phyloP scores from a whole-genome alignment of 83 land plant genomes.

The Thuja plicata region DNA sequence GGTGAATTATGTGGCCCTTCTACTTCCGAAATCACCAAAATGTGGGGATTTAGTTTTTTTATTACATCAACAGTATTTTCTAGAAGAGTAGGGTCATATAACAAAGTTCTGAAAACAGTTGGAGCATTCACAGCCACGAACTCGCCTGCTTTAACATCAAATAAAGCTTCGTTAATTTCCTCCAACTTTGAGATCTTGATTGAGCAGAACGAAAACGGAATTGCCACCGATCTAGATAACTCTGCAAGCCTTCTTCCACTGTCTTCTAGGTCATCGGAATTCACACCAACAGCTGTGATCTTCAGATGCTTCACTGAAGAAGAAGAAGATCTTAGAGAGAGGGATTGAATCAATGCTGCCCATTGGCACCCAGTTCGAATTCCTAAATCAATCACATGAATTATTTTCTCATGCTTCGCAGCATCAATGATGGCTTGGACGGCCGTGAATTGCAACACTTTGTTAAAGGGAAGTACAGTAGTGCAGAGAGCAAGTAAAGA shows the following conservation, averaged over 20 bases:
- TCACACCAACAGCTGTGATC: conserved; percentile 26
- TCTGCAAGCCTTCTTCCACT: neutral
- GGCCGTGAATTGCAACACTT: too few relatives aligned
- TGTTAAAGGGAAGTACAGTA: too few relatives aligned
- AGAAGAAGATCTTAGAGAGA: neutral
- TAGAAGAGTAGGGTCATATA: conserved; percentile 14
- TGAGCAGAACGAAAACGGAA: conserved; percentile 14
- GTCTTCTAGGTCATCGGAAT: neutral
- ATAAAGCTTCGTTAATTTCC: neutral
- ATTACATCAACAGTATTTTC: conserved; percentile 18
- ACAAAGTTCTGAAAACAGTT: conserved; percentile 9
- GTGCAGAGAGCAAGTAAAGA: neutral
- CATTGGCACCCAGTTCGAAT: conserved; percentile 23
- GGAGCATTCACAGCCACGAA: conserved; percentile 11
- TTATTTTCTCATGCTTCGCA: too few relatives aligned
- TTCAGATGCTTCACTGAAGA: conserved; percentile 17
- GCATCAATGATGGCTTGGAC: too few relatives aligned
- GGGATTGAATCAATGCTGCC: conserved; percentile 24
- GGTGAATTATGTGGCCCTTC: conserved; percentile 27
- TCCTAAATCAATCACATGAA: too few relatives aligned
- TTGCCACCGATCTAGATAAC: conserved; percentile 14
- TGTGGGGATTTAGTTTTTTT: conserved; percentile 13
- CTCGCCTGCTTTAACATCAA: conserved; percentile 7
- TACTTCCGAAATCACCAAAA: conserved; percentile 25
- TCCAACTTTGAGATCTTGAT: conserved; percentile 11